Evolutionary conservation across 306 rosid species (phyloP), one percentile per base, ranked within the genome.

Genomic region (Potentilla sterilis): DNA sequence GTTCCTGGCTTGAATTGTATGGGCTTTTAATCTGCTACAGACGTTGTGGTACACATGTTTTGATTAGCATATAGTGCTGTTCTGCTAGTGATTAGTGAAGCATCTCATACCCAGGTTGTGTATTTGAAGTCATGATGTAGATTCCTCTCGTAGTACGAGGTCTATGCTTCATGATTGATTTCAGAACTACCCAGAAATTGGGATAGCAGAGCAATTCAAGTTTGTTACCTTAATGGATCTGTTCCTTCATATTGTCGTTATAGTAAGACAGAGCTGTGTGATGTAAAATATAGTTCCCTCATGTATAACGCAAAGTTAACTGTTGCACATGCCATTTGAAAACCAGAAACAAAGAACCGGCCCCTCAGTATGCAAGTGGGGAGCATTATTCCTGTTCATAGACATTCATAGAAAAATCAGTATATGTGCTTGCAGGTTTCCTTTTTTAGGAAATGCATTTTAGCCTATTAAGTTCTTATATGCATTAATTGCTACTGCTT

Each of bases 291-390:
- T 32, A 63, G 68, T 7, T 34, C 41, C 28, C 21, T 13, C 42
- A 13, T 61, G 41, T 32, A 8, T 15, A 40, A 14, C 21, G n/a
- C 44, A 62, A 2, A 12, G 18, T 64, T 0, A 7, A 19, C 47
- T 28, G 69, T 64, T 38, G 12, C 12, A 16, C 44, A 18, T 35
- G 46, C 44, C 69, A 63, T 63, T 35, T 16, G 44, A 63, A 3
- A 34, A 3, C 67, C 67, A 62, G 42, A 62, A 32, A 28, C 16
- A 34, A 14, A 62, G n/a, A 61, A 61, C 0, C 9, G 13, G 11
- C 69, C 67, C 42, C n/a, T 63, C 69, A 18, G 14, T 64, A 63
- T 63, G 44, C 69, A 34, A 64, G 22, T 32, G 21, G 69, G 22
- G 6, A 64, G 8, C 11, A 15, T 41, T 67, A 4, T 67, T 10